These are phyloP conservation scores for Solanum boliviense DNA, from an alignment of 257 asterid species.

Conservation along the genomic window DNA sequence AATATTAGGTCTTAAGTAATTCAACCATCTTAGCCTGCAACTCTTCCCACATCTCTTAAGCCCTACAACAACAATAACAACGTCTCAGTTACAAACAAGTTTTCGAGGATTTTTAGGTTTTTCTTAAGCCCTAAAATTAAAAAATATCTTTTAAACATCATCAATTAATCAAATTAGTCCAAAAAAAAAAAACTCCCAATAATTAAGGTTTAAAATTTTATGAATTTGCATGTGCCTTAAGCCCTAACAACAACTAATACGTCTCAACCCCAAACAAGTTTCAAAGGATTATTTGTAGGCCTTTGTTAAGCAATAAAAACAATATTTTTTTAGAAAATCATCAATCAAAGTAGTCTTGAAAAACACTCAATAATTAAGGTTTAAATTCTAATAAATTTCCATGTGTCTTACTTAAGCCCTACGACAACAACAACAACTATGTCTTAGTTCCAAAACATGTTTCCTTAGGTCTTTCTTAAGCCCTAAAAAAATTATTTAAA, in stretches of 20 bases:
- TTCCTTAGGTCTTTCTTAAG: background rate
- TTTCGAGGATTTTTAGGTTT: background rate
- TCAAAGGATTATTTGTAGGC: background rate
- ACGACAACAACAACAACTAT: background rate
- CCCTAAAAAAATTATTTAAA: background rate
- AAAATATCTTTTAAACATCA: background rate
- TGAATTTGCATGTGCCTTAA: background rate
- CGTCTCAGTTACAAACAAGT: background rate
- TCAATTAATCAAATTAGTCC: background rate
- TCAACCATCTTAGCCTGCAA: slow-evolving; percentile 87
- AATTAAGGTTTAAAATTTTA: background rate
- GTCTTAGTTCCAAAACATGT: background rate
- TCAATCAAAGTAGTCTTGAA: background rate
- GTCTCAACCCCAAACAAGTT: background rate
- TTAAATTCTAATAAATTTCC: background rate
- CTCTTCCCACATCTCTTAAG: slow-evolving; percentile 96
- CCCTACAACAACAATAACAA: slow-evolving; percentile 27
- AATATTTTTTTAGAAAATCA: background rate
- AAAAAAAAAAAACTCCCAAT: background rate
- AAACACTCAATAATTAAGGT: background rate
- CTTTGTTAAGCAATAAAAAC: background rate
- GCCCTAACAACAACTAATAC: background rate
- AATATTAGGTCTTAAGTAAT: slow-evolving; percentile 81
- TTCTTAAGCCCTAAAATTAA: slow-evolving; percentile 46
- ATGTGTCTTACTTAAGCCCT: background rate